These are phyloP conservation scores for Rhinocladiella similis DNA, from an alignment of 2,329 filamentous ascomycete species.

Conservation along the genomic window DNA sequence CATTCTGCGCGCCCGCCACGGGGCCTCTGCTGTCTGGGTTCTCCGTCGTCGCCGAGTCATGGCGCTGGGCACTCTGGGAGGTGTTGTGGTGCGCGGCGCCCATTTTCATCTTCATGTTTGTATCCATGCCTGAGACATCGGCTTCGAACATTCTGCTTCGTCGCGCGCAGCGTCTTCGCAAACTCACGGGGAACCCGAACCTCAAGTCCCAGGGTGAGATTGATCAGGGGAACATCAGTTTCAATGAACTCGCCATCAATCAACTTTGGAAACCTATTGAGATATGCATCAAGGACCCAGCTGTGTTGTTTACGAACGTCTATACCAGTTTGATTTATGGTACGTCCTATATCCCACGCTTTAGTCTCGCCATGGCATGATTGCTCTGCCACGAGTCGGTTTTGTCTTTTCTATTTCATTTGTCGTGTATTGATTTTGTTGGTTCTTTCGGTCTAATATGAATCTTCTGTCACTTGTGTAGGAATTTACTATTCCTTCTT, in stretches of 20 bases:
- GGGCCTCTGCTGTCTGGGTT: constrained; percentile 59
- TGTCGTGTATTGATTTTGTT: no score
- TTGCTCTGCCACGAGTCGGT: constrained; percentile 50
- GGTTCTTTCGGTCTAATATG: constrained; percentile 31
- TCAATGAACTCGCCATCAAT: constrained; percentile 49
- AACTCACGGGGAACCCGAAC: constrained; percentile 55
- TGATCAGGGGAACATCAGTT: constrained; percentile 56
- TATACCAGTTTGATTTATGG: constrained; percentile 61
- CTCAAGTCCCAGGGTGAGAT: constrained; percentile 66
- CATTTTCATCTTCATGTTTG: constrained; percentile 60
- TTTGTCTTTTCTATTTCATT: no score
- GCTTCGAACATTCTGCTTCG: constrained; percentile 60
- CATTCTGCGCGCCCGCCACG: constrained; percentile 32
- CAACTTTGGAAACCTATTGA: constrained; percentile 61
- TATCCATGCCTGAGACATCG: constrained; percentile 66
- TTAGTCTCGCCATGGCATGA: constrained; percentile 59
- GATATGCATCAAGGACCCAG: constrained; percentile 62
- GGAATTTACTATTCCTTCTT: constrained; percentile 55
- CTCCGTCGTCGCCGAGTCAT: constrained; percentile 56
- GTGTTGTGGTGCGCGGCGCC: constrained; percentile 63
- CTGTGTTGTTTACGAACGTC: constrained; percentile 61
- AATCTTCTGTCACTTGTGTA: constrained; percentile 48
- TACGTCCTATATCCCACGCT: constrained; percentile 16
- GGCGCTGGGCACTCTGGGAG: constrained; percentile 63
- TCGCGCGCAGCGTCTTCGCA: constrained; percentile 62